These are phyloP conservation scores for Lepidopterella palustris DNA, from an alignment of 495 filamentous ascomycete species.

Conservation along the genomic window DNA sequence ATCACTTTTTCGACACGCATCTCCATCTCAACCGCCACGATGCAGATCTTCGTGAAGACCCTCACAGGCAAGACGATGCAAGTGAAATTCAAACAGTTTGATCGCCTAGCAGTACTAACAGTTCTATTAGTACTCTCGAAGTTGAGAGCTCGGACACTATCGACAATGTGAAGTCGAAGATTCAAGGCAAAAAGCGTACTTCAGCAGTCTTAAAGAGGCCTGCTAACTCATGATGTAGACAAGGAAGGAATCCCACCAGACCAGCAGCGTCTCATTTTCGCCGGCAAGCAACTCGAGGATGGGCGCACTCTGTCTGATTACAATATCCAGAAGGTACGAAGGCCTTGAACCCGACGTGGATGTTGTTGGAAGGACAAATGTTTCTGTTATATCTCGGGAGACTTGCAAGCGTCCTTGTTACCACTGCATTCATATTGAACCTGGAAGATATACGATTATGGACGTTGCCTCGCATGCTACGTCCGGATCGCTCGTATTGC, in stretches of 20 bases:
- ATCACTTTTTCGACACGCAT: too few relatives aligned
- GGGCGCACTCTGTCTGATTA: constrained; percentile 97
- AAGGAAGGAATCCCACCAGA: constrained; percentile 99
- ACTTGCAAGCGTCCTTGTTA: too few relatives aligned
- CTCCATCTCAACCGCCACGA: background rate
- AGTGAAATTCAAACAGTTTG: too few relatives aligned
- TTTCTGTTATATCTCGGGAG: too few relatives aligned
- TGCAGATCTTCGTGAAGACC: constrained; percentile 39
- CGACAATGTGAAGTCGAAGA: constrained; percentile 50
- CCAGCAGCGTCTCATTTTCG: constrained; percentile 99
- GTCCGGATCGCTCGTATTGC: too few relatives aligned
- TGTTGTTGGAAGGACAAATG: background rate
- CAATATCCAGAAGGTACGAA: constrained; percentile 98
- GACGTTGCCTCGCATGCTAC: too few relatives aligned
- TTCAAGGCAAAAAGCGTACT: constrained; percentile 99
- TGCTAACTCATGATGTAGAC: too few relatives aligned
- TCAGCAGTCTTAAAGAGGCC: too few relatives aligned
- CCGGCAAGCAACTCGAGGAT: constrained; percentile 99
- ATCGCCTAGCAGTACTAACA: too few relatives aligned
- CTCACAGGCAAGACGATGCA: constrained; percentile 29
- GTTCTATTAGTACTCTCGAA: constrained; percentile 99
- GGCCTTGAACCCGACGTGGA: background rate
- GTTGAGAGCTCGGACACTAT: constrained; percentile 98
- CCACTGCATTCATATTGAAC: too few relatives aligned
- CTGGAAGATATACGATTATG: too few relatives aligned